Base-by-base conservation (phyloP, 371 early-diverging fungal species). In the Lichtheimia corymbifera region DNA sequence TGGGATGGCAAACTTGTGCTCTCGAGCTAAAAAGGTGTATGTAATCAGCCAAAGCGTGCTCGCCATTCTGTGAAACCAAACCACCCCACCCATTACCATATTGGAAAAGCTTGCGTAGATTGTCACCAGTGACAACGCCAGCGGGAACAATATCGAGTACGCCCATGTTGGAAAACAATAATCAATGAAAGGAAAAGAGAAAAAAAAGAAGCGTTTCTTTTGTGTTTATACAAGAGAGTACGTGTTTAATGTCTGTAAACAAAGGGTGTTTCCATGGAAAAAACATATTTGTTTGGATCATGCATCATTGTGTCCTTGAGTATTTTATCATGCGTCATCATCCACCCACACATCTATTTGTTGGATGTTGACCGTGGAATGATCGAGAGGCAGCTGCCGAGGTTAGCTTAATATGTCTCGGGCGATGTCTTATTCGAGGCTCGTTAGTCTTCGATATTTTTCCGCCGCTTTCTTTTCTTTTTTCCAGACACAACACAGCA, bases 41-140 rank as follows among this genome's bases (percentile, higher is more conserved):
- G 30, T 30, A 55, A n/a, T 25, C 17, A 50, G 54, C 11, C 2
- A 35, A 35, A 35, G 35, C 35, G 35, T 35, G 35, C 35, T 35
- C 35, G 35, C 35, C 11, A 35, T 35, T 35, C 11, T 35, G 35
- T 35, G 35, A 35, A 28, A 28, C 28, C 28, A 28, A 28, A 7
- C 11, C 35, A 35, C 6, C 11, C n/a, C 15, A 50, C 11, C n/a
- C 15, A 50, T 18, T 76, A 73, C 77, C 78, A 67, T 93, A 93
- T 65, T 87, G 76, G 61, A 90, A 90, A 62, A 94, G 73, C 85
- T 93, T 94, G 73, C 85, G 82, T 68, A 93, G 83, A 72, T 93
- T 82, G 72, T 93, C 88, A 64, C 95, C 95, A 59, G 93, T 91
- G 70, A 94, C 77, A 73, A 94, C 93, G 61, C 95, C 95, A 74